phyloP scores from a whole-genome alignment of 2,329 filamentous ascomycete species.

The Drechslera avenae region DNA sequence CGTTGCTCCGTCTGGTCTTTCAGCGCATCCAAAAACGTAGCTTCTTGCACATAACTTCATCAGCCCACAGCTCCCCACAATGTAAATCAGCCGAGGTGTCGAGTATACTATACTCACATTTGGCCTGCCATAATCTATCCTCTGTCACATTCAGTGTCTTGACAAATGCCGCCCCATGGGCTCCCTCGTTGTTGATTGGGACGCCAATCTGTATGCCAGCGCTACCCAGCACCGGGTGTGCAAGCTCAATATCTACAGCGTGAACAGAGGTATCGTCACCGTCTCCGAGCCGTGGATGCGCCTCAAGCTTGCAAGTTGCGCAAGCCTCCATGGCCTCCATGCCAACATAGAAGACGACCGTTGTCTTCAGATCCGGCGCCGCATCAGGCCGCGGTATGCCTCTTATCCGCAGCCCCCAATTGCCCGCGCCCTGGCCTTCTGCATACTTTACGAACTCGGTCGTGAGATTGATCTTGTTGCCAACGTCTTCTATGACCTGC shows the following conservation, averaged over 20 bases:
- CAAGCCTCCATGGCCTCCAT: constrained; percentile 72
- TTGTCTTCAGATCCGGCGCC: constrained; percentile 69
- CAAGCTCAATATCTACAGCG: constrained; percentile 70
- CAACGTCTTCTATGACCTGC: constrained; percentile 85
- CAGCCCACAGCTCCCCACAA: constrained; percentile 10
- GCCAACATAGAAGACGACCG: constrained; percentile 78
- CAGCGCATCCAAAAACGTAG: constrained; percentile 61
- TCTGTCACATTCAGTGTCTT: constrained; percentile 68
- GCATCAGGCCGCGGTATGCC: constrained; percentile 73
- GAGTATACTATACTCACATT: constrained; percentile 54
- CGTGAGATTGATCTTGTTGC: constrained; percentile 83
- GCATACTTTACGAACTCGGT: constrained; percentile 91
- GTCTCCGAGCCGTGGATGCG: constrained; percentile 58
- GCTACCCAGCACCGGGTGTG: constrained; percentile 71
- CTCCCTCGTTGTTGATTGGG: constrained; percentile 63
- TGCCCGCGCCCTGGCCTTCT: constrained; percentile 82
- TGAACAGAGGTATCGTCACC: constrained; percentile 57
- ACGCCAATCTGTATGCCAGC: constrained; percentile 74
- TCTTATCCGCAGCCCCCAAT: constrained; percentile 85
- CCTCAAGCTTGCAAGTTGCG: constrained; percentile 54
- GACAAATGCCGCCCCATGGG: constrained; percentile 70
- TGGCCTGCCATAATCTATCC: constrained; percentile 78
- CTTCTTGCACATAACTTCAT: constrained; percentile 56
- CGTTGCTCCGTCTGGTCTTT: constrained; percentile 61
- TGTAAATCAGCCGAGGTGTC: not conserved